A percentile compares a stretch with the other conserved stretches of the same genome.
phyloP scores from a whole-genome alignment of 805 yeast genomes.

The Saturnispora kantuleensis region DNA sequence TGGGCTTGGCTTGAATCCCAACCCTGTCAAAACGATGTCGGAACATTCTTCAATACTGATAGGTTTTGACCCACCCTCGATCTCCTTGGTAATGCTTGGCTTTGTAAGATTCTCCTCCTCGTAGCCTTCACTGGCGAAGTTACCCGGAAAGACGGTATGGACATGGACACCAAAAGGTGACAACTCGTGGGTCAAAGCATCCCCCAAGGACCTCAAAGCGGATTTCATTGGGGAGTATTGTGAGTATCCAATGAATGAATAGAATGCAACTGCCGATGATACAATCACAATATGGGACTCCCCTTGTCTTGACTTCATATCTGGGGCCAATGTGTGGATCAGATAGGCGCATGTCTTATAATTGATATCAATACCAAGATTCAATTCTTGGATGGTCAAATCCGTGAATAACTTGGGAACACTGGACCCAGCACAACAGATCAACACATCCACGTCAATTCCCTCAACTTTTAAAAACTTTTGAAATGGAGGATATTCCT shows the following conservation, averaged over 20 bases:
- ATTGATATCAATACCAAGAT: constrained; percentile 53
- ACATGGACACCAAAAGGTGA: constrained; percentile 58
- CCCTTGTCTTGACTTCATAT: constrained; percentile 7
- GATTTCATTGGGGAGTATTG: constrained; percentile 88
- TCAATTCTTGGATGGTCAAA: constrained; percentile 46
- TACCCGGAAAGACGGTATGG: constrained; percentile 77
- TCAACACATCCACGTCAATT: constrained; percentile 54
- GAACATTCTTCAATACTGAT: constrained; percentile 62
- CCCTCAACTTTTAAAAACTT: constrained; percentile 19
- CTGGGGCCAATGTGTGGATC: constrained; percentile 49
- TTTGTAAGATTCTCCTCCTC: constrained; percentile 72
- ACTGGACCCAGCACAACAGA: constrained; percentile 86
- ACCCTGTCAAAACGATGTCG: constrained; percentile 40
- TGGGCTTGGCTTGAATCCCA: constrained; percentile 20
- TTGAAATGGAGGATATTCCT: constrained; percentile 31
- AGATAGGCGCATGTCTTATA: constrained; percentile 66
- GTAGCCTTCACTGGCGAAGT: constrained; percentile 82
- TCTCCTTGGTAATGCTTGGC: constrained; percentile 69
- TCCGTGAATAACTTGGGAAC: constrained; percentile 72
- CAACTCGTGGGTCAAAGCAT: constrained; percentile 74
- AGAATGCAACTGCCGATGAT: constrained; percentile 74
- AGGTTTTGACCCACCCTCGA: constrained; percentile 79
- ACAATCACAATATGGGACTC: constrained; percentile 45
- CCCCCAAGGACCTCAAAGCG: constrained; percentile 68
- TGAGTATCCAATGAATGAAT: constrained; percentile 83